A percentile compares a stretch with the other conserved stretches of the same genome.
Conservation (phyloP, 805 yeast species). For the Tetrapisispora pingtungensis region DNA sequence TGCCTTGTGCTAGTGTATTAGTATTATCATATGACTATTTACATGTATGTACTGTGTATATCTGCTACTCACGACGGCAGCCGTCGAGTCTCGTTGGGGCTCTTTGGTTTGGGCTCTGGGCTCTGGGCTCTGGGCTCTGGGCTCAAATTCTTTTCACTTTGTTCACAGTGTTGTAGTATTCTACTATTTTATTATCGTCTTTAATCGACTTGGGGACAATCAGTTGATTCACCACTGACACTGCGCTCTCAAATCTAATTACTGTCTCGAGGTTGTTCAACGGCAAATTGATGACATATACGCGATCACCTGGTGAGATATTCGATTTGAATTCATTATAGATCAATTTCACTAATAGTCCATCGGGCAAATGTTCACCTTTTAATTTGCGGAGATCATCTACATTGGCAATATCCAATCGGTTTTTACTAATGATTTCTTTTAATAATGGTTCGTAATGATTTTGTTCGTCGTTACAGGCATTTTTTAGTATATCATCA, state of each 20-base stretch:
- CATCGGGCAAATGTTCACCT: slow-evolving; percentile 26
- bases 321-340: slow-evolving; percentile 23
- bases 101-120: too few relatives aligned
- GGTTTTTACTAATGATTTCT: slow-evolving; percentile 14
- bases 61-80: too few relatives aligned
- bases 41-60: too few relatives aligned
- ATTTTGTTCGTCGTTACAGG: slow-evolving; percentile 35
- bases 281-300: slow-evolving; percentile 51
- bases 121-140: too few relatives aligned
- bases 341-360: slow-evolving; percentile 28
- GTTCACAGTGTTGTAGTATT: slow-evolving; percentile 58
- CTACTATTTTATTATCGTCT: slow-evolving; percentile 39
- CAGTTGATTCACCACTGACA: slow-evolving; percentile 39
- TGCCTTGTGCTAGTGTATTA: too few relatives aligned
- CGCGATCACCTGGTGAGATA: slow-evolving; percentile 31
- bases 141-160: slow-evolving; percentile 29
- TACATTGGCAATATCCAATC: background rate
- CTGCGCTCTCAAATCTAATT: slow-evolving; percentile 61
- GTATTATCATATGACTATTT: too few relatives aligned
- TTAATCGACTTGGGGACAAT: slow-evolving; percentile 23
- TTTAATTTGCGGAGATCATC: background rate
- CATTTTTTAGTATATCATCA: slow-evolving; percentile 36
- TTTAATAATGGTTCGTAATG: slow-evolving; percentile 41
- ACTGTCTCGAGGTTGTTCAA: slow-evolving; percentile 20
- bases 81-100: too few relatives aligned